Percentiles rank a stretch among this genome's conserved stretches.
Conservation (phyloP, 1,284 basidiomycete genomes). For the Rhodotorula sp. region DNA sequence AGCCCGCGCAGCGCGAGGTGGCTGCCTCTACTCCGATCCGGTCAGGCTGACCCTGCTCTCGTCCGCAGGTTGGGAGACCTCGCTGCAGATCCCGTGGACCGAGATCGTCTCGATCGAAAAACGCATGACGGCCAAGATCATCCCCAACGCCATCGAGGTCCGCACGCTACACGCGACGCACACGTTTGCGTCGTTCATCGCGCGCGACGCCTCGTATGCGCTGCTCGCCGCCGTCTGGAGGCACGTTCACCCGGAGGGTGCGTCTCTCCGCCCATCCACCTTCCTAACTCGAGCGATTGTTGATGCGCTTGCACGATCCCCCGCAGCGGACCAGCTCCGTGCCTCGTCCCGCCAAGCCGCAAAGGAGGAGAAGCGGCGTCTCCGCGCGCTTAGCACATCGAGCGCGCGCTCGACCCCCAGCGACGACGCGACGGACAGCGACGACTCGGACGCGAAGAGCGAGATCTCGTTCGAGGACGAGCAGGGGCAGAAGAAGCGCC, state of each 20-base stretch:
- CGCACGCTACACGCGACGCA: constrained; percentile 74
- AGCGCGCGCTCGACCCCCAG: background rate
- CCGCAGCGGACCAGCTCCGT: constrained; percentile 51
- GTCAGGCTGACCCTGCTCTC: background rate
- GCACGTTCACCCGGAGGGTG: constrained; percentile 71
- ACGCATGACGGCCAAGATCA: constrained; percentile 81
- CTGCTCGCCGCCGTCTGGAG: constrained; percentile 96
- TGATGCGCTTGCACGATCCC: too few relatives aligned
- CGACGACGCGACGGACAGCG: constrained; percentile 5
- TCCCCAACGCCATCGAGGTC: constrained; percentile 94
- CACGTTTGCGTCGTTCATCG: constrained; percentile 92
- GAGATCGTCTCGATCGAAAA: constrained; percentile 41
- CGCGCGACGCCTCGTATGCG: constrained; percentile 92
- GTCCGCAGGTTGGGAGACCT: constrained; percentile 31
- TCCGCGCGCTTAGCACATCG: background rate
- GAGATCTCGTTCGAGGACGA: constrained; percentile 44
- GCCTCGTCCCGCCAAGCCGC: constrained; percentile 43
- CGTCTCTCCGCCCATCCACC: background rate
- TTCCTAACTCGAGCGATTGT: background rate
- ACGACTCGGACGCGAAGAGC: constrained; percentile 23
- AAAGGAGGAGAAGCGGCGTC: constrained; percentile 9
- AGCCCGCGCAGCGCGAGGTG: too few relatives aligned
- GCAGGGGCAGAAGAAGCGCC: constrained; percentile 32
- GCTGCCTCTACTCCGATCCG: too few relatives aligned
- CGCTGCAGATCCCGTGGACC: constrained; percentile 33